phyloP scores from a whole-genome alignment of 2,329 filamentous ascomycete genomes.

The Pestalotiopsis sp. region DNA sequence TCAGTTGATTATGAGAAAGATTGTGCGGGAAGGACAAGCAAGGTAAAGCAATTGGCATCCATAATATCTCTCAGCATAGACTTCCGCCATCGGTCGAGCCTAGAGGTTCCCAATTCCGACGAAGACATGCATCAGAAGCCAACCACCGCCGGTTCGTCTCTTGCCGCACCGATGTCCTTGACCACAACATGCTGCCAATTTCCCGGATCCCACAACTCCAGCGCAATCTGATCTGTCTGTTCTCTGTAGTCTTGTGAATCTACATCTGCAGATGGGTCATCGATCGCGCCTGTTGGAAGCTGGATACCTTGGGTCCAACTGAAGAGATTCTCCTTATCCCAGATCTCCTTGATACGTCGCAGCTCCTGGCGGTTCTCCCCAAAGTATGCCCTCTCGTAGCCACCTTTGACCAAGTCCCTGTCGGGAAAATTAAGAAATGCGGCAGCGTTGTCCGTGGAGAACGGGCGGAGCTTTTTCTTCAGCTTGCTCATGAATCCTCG shows the following conservation, averaged over 20 bases:
- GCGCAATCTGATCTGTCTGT: neutral
- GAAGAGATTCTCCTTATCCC: conserved; percentile 31
- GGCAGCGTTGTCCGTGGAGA: conserved; percentile 24
- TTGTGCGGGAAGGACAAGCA: too few relatives aligned
- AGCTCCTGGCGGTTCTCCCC: conserved; percentile 28
- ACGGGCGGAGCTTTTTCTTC: conserved; percentile 22
- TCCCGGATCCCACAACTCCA: neutral
- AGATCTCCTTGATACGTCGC: conserved; percentile 27
- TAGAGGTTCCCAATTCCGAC: too few relatives aligned
- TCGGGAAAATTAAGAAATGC: conserved; percentile 35
- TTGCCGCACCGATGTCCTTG: neutral
- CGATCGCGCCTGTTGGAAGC: conserved; percentile 11
- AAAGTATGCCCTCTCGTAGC: conserved; percentile 33
- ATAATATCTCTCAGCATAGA: too few relatives aligned
- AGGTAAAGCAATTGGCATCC: too few relatives aligned
- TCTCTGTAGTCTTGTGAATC: neutral
- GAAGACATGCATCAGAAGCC: too few relatives aligned
- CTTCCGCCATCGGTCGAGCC: too few relatives aligned
- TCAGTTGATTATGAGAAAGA: too few relatives aligned
- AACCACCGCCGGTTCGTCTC: too few relatives aligned
- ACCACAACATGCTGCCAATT: neutral
- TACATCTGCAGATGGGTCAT: neutral
- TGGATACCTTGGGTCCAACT: conserved; percentile 28
- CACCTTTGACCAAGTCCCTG: neutral
- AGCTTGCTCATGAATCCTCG: conserved; percentile 21